Evolutionary conservation across 805 yeast genomes (phyloP).

Genomic region (Yamadazyma phyllophila): DNA sequence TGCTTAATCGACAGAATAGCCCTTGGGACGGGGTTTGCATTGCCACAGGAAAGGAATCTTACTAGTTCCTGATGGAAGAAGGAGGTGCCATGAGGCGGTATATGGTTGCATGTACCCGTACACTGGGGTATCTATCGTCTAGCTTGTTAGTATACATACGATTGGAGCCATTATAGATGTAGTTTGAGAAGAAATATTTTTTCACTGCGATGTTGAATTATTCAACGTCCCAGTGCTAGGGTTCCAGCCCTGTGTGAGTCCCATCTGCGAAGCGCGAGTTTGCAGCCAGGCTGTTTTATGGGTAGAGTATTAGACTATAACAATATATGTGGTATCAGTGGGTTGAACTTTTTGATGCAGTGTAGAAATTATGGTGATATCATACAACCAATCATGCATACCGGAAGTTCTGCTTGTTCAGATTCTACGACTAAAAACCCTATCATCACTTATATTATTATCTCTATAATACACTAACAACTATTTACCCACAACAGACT

Average conservation of each 20-base stretch:
- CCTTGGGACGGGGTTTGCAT: slow-evolving; percentile 40
- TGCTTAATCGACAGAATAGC: slow-evolving; percentile 47
- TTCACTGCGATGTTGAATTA: slow-evolving; percentile 5
- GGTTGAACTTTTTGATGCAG: no score
- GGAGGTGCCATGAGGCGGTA: neutral
- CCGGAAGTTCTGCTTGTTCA: no score
- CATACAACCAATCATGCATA: no score
- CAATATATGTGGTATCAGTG: no score
- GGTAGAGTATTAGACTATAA: no score
- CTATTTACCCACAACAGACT: slow-evolving; percentile 28
- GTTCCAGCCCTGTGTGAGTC: neutral
- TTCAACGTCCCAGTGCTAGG: neutral
- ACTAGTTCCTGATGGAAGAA: no score
- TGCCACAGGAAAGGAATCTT: neutral
- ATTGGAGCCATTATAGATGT: slow-evolving; percentile 79
- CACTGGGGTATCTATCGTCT: slow-evolving; percentile 35
- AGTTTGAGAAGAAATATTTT: slow-evolving; percentile 9
- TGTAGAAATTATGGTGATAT: no score
- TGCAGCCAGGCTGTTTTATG: no score
- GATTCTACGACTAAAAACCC: no score
- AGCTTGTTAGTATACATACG: slow-evolving; percentile 55
- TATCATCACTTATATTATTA: neutral
- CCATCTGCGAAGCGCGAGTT: neutral
- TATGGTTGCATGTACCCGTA: slow-evolving; percentile 24
- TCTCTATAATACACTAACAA: neutral